A percentile compares a stretch with the other conserved stretches of the same genome.
Evolutionary conservation across 2,329 filamentous ascomycete species (phyloP).

Genomic region (Pseudocercospora musae): DNA sequence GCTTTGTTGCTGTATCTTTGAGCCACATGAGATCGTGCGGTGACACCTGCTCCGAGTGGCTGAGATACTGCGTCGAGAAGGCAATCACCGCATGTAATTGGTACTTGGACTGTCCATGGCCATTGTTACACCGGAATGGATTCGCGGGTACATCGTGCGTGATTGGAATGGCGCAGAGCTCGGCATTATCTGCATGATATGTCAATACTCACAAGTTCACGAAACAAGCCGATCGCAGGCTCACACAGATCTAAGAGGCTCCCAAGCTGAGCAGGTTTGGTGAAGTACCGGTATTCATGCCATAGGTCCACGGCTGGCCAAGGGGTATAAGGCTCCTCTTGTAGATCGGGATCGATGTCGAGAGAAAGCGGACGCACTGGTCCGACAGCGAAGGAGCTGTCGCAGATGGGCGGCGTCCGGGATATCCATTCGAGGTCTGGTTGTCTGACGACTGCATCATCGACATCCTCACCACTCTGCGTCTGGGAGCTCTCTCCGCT

Average conservation of each 20-base stretch:
- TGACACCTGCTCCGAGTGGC: neutral
- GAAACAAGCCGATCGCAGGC: neutral
- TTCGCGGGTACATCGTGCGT: slow-evolving; percentile 4
- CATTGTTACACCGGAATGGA: slow-evolving; percentile 2
- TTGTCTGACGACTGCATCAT: neutral
- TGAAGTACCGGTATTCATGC: neutral
- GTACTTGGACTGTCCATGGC: neutral
- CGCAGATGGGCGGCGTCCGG: neutral
- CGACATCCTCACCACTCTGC: neutral
- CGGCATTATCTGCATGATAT: neutral
- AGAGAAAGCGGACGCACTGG: neutral
- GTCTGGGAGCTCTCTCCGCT: neutral
- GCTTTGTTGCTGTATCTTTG: neutral
- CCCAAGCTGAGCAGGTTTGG: neutral
- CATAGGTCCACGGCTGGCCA: neutral
- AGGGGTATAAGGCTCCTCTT: neutral
- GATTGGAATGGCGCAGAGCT: slow-evolving; percentile 1
- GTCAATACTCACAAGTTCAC: neutral
- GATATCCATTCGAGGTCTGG: neutral
- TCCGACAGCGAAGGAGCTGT: neutral
- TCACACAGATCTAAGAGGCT: neutral
- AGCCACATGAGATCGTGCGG: slow-evolving; percentile 1
- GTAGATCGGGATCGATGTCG: neutral
- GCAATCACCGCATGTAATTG: slow-evolving; percentile 4
- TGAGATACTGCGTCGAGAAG: slow-evolving; percentile 5